These are phyloP conservation scores for Gynostemma pentaphyllum DNA, from an alignment of 306 rosid species.

Conservation along the genomic window DNA sequence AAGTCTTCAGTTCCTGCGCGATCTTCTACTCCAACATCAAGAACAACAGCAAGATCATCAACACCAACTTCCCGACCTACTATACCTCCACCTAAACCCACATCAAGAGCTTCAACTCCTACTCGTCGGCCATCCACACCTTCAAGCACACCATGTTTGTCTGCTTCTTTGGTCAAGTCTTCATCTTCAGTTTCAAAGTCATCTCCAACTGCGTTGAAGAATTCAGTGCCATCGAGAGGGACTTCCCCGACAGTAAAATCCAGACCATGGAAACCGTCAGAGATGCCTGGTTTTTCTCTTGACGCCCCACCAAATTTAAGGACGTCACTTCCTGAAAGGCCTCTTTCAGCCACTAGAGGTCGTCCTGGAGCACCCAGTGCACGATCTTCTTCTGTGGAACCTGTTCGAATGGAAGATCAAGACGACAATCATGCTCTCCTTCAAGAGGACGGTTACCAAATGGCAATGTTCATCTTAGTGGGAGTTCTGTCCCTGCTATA, in stretches of 20 bases:
- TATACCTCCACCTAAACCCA: conserved; percentile 62
- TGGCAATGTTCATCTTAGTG: conserved; percentile 55
- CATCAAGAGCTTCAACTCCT: conserved; percentile 82
- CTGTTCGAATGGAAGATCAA: conserved; percentile 66
- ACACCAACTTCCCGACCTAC: conserved; percentile 79
- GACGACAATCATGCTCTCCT: conserved; percentile 91
- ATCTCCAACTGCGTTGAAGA: conserved; percentile 33
- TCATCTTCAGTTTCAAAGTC: conserved; percentile 50
- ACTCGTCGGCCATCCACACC: conserved; percentile 73
- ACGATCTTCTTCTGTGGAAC: conserved; percentile 85
- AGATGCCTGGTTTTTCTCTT: conserved; percentile 88
- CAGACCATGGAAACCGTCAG: conserved; percentile 91
- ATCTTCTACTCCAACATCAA: conserved; percentile 75
- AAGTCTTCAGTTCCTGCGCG: conserved; percentile 39
- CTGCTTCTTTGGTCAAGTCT: conserved; percentile 37
- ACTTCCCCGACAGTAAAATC: conserved; percentile 77
- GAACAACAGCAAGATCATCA: conserved; percentile 68
- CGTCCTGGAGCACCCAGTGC: conserved; percentile 91
- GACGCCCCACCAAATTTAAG: conserved; percentile 91
- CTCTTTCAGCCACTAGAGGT: conserved; percentile 79
- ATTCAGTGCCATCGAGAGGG: conserved; percentile 66
- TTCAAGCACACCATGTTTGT: conserved; percentile 40
- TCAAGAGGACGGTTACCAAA: conserved; percentile 75
- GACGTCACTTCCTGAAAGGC: conserved; percentile 79
- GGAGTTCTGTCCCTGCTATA: conserved; percentile 84